Evolutionary conservation across 1,284 basidiomycete genomes (phyloP), one percentile per base, ranked within the genome.

Genomic region (Papiliotrema terrestris): DNA sequence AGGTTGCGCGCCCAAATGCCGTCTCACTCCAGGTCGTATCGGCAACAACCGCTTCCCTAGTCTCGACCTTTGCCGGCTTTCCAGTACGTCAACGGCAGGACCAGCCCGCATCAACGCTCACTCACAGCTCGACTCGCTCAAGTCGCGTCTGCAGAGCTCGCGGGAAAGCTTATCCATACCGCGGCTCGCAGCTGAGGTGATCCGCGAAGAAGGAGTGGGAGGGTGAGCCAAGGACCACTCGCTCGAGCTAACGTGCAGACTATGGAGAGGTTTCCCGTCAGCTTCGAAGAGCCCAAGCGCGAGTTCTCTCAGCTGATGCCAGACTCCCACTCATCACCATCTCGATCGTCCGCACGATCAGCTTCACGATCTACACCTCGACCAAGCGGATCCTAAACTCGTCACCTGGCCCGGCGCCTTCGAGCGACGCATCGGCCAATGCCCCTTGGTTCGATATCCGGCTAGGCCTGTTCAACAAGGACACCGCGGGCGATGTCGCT

Each of bases 301-400:
- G 25, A n/a, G 11, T 48, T n/a, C 43, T n/a, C 43, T 3, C 2
- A n/a, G 19, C 20, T 45, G 26, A 14, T 38, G 6, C 25, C 45
- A 73, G 90, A 82, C 91, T 98, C 65, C 95, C 95, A 32, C 83
- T 98, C 52, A 83, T 95, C 76, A 97, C 95, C 8, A 98, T 98
- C 67, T 94, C 92, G 6, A 93, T 95, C 70, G 94, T 98, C 69
- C 88, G 94, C 82, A 79, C 82, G 80, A 89, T 72, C 29, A 94
- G 91, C 47, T 96, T 97, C 77, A 93, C 90, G 15, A 95, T 97
- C 66, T 97, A 96, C 75, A 90, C 86, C 51, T 82, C 85, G 46
- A 93, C 91, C 50, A 96, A 94, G 78, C 86, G 90, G 59, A 81
- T 83, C 62, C 86, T 90, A 65, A 84, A 85, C 52, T 56, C 66